Conservation (phyloP, 2,329 filamentous ascomycete species). For the Exophiala lecanii-corni region DNA sequence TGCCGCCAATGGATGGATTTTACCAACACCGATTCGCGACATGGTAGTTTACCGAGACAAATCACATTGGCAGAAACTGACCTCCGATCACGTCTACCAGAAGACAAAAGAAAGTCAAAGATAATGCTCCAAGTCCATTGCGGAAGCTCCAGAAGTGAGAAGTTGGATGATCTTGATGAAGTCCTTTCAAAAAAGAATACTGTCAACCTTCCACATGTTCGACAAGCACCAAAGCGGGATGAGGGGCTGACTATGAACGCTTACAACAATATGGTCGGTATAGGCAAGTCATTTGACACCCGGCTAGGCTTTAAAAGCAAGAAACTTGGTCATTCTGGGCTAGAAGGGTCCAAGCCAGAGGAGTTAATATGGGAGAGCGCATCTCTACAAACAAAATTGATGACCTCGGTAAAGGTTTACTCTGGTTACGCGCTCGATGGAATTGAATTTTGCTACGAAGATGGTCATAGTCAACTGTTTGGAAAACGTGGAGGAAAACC, state of each 20-base stretch:
- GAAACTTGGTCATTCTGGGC: conserved; percentile 66
- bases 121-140: conserved; percentile 72
- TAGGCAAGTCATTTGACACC: conserved; percentile 24
- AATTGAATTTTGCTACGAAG: conserved; percentile 89
- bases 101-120: conserved; percentile 65
- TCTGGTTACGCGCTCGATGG: conserved; percentile 75
- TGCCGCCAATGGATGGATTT: conserved; percentile 83
- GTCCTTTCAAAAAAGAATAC: conserved; percentile 67
- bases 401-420: conserved; percentile 71
- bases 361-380: conserved; percentile 72
- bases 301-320: conserved; percentile 72
- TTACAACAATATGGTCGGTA: conserved; percentile 19
- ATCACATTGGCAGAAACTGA: conserved; percentile 70
- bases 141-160: conserved; percentile 66
- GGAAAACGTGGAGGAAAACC: conserved; percentile 70
- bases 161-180: conserved; percentile 69
- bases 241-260: conserved; percentile 27
- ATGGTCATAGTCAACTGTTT: conserved; percentile 77
- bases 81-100: conserved; percentile 65
- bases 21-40: conserved; percentile 55
- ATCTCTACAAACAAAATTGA: conserved; percentile 62
- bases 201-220: conserved; percentile 67
- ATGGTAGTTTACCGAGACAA: conserved; percentile 60
- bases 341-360: conserved; percentile 64
- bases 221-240: conserved; percentile 25